Evolutionary conservation across 1,284 basidiomycete species (phyloP).

Genomic region (Amylostereum chailletii): DNA sequence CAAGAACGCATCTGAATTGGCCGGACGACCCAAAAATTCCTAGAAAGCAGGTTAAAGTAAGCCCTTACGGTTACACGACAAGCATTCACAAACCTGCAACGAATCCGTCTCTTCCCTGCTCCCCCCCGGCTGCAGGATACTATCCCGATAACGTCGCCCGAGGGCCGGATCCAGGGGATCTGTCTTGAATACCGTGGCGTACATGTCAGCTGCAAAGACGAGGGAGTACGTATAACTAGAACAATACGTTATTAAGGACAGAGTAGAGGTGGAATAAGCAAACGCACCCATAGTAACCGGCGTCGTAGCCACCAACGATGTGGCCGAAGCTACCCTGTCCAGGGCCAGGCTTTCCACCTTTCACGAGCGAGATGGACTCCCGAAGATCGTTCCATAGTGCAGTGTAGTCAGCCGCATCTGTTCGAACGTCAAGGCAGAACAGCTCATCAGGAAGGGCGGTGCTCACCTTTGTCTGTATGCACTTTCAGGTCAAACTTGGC

Average conservation of each 20-base stretch:
- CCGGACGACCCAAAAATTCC: conserved; percentile 70
- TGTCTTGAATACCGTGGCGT: conserved; percentile 67
- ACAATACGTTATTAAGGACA: neutral
- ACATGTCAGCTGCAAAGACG: conserved; percentile 78
- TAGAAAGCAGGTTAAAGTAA: conserved; percentile 11
- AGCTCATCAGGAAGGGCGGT: too few species aligned
- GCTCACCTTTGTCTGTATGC: conserved; percentile 57
- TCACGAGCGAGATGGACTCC: conserved; percentile 59
- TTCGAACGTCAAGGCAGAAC: too few species aligned
- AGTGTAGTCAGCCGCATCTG: conserved; percentile 61
- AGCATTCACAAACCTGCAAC: conserved; percentile 32
- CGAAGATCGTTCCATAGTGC: conserved; percentile 66
- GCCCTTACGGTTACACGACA: neutral
- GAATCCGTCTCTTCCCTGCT: conserved; percentile 51
- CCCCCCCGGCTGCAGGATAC: conserved; percentile 48
- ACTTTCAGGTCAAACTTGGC: conserved; percentile 74
- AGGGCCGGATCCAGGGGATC: conserved; percentile 63
- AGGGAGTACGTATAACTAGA: conserved; percentile 59
- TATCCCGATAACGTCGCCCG: conserved; percentile 41
- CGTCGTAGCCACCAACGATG: conserved; percentile 69
- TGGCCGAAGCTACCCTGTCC: conserved; percentile 69
- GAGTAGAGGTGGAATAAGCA: too few species aligned
- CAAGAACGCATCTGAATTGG: conserved; percentile 73
- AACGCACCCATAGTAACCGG: conserved; percentile 68
- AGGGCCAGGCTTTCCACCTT: conserved; percentile 48